Percentiles rank a stretch among this genome's conserved stretches.
phyloP scores from a whole-genome alignment of 1,284 basidiomycete species.

The Ceratobasidium sp. region DNA sequence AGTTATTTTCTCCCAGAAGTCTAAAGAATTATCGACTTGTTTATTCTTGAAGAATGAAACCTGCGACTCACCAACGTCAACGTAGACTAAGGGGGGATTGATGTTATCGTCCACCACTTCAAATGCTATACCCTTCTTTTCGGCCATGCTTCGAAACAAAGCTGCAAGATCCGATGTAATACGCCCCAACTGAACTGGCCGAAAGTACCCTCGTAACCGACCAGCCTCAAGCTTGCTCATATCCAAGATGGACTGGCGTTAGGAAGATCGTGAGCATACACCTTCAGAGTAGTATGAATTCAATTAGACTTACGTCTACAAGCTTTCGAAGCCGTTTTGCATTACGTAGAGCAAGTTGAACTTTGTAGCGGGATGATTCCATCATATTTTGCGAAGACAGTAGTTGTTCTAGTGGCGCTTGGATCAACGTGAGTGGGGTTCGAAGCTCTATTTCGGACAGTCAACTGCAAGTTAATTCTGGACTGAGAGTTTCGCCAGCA shows the following conservation, averaged over 20 bases:
- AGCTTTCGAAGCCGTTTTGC: constrained; percentile 46
- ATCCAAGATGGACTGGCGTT: constrained; percentile 19
- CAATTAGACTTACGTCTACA: constrained; percentile 46
- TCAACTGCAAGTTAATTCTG: neutral
- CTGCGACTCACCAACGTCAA: neutral
- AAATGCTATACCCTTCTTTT: constrained; percentile 43
- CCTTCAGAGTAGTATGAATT: neutral
- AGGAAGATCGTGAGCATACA: neutral
- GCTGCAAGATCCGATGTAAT: constrained; percentile 48
- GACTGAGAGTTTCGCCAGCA: neutral
- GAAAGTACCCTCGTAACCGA: constrained; percentile 44
- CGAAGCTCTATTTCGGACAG: constrained; percentile 45
- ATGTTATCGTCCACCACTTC: neutral
- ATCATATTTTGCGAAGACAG: constrained; percentile 23
- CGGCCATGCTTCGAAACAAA: constrained; percentile 48
- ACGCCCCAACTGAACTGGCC: constrained; percentile 46
- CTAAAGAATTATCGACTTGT: constrained; percentile 33
- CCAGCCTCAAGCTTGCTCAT: constrained; percentile 34
- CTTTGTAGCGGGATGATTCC: constrained; percentile 43
- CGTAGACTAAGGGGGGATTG: neutral
- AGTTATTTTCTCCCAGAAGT: constrained; percentile 49
- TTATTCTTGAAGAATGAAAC: neutral
- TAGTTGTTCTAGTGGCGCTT: constrained; percentile 28
- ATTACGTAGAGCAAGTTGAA: constrained; percentile 47
- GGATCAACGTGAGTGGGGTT: constrained; percentile 49